These are phyloP conservation scores for Psilocybe azurescens DNA, from an alignment of 768 basidiomycete genomes.

Conservation along the genomic window DNA sequence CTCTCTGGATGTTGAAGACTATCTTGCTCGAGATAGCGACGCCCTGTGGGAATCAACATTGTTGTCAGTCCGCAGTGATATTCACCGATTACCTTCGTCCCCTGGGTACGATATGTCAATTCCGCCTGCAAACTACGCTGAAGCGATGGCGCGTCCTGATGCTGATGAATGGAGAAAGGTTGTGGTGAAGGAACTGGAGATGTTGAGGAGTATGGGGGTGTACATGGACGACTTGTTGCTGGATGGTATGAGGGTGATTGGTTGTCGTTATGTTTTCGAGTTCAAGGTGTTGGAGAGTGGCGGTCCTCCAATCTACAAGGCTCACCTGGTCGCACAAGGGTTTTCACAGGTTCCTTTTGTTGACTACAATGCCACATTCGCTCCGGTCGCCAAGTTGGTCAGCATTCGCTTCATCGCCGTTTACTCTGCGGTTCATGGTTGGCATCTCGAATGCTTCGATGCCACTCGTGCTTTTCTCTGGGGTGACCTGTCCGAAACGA, in stretches of 20 bases:
- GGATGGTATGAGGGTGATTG: slow-evolving; percentile 24
- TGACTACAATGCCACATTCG: no score
- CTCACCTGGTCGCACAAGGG: slow-evolving; percentile 34
- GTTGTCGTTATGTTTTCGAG: slow-evolving; percentile 37
- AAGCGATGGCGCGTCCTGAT: slow-evolving; percentile 12
- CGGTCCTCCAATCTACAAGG: slow-evolving; percentile 36
- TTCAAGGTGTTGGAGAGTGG: slow-evolving; percentile 41
- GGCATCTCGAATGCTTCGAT: slow-evolving; percentile 40
- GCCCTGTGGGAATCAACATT: background rate
- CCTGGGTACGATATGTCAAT: background rate
- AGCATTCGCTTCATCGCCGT: background rate
- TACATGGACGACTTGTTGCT: slow-evolving; percentile 33
- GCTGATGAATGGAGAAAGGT: slow-evolving; percentile 25
- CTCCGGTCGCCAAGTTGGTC: background rate
- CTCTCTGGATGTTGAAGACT: background rate
- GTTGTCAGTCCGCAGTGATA: background rate
- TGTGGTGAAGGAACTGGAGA: slow-evolving; percentile 31
- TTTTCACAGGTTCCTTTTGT: slow-evolving; percentile 27
- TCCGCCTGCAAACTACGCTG: background rate
- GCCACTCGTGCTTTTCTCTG: slow-evolving; percentile 43
- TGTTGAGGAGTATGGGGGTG: slow-evolving; percentile 30
- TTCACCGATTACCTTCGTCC: background rate
- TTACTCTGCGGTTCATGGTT: slow-evolving; percentile 8
- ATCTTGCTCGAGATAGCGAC: background rate
- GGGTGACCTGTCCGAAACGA: no score